These are phyloP conservation scores for Medakamo hakoo DNA, from an alignment of 139 green algal genomes.

Conservation along the genomic window DNA sequence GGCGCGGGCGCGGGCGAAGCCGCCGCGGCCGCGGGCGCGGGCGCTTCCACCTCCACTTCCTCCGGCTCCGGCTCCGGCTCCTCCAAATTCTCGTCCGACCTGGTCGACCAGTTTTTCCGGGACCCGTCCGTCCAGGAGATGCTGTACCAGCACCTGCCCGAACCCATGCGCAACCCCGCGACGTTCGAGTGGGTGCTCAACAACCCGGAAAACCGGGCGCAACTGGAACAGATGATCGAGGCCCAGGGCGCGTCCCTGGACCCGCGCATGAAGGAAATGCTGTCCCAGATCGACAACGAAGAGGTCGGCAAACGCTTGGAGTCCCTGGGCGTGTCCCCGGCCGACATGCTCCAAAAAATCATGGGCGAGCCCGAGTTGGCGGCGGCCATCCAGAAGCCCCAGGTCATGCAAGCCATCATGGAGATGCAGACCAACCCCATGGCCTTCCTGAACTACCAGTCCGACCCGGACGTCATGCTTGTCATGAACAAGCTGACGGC, in stretches of 20 bases:
- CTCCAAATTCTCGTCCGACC: conserved; percentile 10
- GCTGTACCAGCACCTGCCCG: conserved; percentile 78
- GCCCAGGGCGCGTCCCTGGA: conserved; percentile 21
- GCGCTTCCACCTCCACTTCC: not conserved
- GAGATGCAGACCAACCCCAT: conserved; percentile 64
- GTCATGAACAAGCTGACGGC: conserved; percentile 5
- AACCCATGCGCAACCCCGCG: conserved; percentile 70
- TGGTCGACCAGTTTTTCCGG: conserved; percentile 39
- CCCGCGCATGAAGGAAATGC: conserved; percentile 21
- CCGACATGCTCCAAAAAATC: conserved; percentile 57
- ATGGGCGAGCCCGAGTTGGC: conserved; percentile 65
- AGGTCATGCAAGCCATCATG: conserved; percentile 63
- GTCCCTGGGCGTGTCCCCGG: conserved; percentile 52
- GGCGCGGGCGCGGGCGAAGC: not conserved
- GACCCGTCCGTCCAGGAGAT: conserved; percentile 71
- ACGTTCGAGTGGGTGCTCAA: conserved; percentile 80
- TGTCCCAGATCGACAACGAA: conserved; percentile 7
- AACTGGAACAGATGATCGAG: conserved; percentile 44
- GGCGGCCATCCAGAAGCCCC: conserved; percentile 55
- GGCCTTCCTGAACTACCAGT: conserved; percentile 68
- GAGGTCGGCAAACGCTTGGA: conserved; percentile 59
- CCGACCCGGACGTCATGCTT: conserved; percentile 63
- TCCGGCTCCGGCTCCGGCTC: not conserved
- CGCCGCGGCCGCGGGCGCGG: not conserved
- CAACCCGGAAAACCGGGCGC: conserved; percentile 40